Conservation (phyloP, 257 asterid species). For the Primulina huaijiensis region DNA sequence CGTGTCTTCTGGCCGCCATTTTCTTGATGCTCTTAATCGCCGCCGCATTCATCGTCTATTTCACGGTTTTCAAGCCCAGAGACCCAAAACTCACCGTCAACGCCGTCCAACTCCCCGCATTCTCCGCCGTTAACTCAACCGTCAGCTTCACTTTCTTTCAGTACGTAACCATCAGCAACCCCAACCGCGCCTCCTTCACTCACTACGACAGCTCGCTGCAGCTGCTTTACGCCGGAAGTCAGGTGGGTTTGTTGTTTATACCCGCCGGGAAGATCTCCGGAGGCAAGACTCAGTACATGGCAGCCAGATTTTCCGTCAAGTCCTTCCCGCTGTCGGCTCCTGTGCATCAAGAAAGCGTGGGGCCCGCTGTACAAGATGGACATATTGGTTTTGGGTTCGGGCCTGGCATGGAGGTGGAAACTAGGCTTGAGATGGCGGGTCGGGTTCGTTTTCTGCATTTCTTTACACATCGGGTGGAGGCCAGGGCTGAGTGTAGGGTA, state of each 20-base stretch:
- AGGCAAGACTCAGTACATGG: conserved; percentile 65
- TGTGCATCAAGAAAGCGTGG: conserved; percentile 40
- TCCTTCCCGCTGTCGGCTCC: conserved; percentile 49
- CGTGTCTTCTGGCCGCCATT: conserved; percentile 68
- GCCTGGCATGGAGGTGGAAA: conserved; percentile 72
- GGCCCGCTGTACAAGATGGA: conserved; percentile 56
- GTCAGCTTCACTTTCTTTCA: conserved; percentile 78
- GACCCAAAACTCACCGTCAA: conserved; percentile 57
- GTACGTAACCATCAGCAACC: conserved; percentile 65
- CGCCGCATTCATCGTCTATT: conserved; percentile 50
- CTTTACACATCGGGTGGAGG: conserved; percentile 65
- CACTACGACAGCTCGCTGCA: conserved; percentile 88
- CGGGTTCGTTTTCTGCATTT: conserved; percentile 68
- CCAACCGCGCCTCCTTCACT: conserved; percentile 65
- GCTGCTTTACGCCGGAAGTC: conserved; percentile 62
- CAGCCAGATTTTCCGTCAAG: conserved; percentile 70
- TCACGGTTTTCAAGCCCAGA: conserved; percentile 72
- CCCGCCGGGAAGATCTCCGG: conserved; percentile 83
- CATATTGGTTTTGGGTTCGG: conserved; percentile 54
- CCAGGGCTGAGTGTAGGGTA: conserved; percentile 62
- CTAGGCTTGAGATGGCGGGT: conserved; percentile 72
- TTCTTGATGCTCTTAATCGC: conserved; percentile 60
- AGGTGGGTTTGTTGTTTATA: conserved; percentile 79
- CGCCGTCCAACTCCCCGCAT: conserved; percentile 74
- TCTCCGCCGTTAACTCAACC: conserved; percentile 62